Base-by-base conservation (phyloP, 164 flowering plant genomes). In the Vitis riparia region DNA sequence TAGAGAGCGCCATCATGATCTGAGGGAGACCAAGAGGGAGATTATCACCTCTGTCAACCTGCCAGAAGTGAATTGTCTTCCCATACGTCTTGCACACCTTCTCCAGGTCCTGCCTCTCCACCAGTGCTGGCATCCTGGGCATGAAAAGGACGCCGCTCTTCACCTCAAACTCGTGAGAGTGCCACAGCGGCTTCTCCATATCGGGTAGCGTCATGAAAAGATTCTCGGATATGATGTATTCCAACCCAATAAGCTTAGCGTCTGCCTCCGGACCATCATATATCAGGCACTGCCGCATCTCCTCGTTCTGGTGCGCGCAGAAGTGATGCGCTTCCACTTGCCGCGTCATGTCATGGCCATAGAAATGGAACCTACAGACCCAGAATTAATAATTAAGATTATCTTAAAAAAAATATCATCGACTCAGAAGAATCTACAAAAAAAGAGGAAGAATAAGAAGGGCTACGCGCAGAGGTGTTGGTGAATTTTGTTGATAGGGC, bases 321-420 rank as follows among this genome's bases (percentile, higher is more conserved):
- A 51, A 94, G 80, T 94, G 98, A 83, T 94, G 98, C n/a, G 94
- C 91, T 77, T 90, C 97, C 65, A 92, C 88, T 78, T 94, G 98
- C 30, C 94, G 75, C 5, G 88, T 85, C 97, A 94, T 92, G 86
- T 92, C 97, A 66, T 91, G 59, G 12, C 72, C 86, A 56, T 94
- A 94, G 74, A 89, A 88, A 71, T 92, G 97, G 58, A 89, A 92
- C 59, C 97, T 91, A 63, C 52, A 11, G 1, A 52, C 11, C 2
- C 58, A 67, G 19, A 37, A 37, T 37, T 37, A 37, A 3, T 37
- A 37, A 37, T 37, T 37, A 37, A 37, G 44, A 3, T 37, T 37
- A 37, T 37, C 27, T 37, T 37, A 2, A 37, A 37, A 37, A 37
- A 37, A 37, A 4, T 1, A 23, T 23, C 27, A 23, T 23, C 2